Evolutionary conservation across 805 yeast species (phyloP), one percentile per base, ranked within the genome.

Genomic region (Candida nonsorbophila): DNA sequence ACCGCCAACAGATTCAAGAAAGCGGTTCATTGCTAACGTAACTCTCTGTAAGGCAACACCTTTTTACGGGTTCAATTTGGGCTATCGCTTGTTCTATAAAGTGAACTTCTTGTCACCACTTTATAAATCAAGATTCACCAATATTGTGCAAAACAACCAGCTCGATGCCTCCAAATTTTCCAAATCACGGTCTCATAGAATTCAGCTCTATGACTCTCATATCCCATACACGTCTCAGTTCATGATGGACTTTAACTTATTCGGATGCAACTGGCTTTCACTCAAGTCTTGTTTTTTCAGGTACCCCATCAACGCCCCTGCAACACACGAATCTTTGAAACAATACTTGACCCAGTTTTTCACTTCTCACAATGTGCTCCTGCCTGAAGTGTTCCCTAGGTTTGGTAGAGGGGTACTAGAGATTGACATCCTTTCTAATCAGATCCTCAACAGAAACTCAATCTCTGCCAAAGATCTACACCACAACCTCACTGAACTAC

Each of bases 11-110:
- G 15, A 30, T 16, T 16, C 33, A 22, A 34, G 30, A 18, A 33
- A 64, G 25, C 64, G 60, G 20, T 79, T 62, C 43, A 57, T 83
- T 23, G 79, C 86, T 0, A 69, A 72, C 30, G 68, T 83, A 0
- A 64, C 77, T 0, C 36, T 84, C 0, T 82, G 94, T 30, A 75
- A 77, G 38, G 96, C 81, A 0, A 64, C 74, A 0, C 90, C 94
- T 0, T 80, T 88, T 27, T 92, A 92, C 50, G 97, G 97, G 0
- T 90, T 71, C 50, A 76, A 75, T 40, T 65, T 74, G 3, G 86
- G 86, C 0, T 72, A 76, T 58, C 43, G 62, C n/a, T 55, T 72
- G 1, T 82, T 74, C 45, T 72, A 83, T 43, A 87, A 86, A 51
- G 71, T 92, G 2, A 70, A 75, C 27, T 47, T 87, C 8, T 46